Base-by-base conservation (phyloP, 139 green algal genomes). In the Micractinium sp. region DNA sequence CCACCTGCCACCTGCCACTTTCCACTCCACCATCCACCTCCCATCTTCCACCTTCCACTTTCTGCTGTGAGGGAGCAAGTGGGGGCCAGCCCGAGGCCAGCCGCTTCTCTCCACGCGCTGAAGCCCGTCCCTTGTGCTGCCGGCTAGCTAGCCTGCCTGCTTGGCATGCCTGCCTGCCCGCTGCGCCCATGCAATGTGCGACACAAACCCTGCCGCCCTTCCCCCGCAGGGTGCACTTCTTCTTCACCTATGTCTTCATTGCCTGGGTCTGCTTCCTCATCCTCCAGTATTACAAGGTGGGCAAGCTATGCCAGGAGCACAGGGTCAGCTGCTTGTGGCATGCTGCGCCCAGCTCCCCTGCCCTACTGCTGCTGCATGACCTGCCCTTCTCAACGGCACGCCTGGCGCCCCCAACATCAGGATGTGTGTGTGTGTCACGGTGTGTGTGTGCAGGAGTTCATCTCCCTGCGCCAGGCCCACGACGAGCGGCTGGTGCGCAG, bases 181-280 rank as follows among this genome's bases (percentile, higher is more conserved):
- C 38, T 38, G 2, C 0, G 0, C 3, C n/a, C 0, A 0, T 12
- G n/a, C 47, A 56, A 56, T 5, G 47, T 56, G 47, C 9, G 47
- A 9, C 47, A 5, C 47, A 56, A n/a, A 16, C 47, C 47, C 47
- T 56, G 47, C 47, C 47, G 9, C 47, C 47, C 29, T 60, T 13
- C 1, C 29, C 29, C 20, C 27, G 85, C 85, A 82, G 71, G 85
- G 14, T 82, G 20, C 85, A 71, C 41, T 81, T 88, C 23, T 27
- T 61, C 16, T 88, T 82, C 47, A 82, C 71, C 71, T 88, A 75
- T 47, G 25, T 73, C 29, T 73, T 74, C 85, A 82, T 88, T 1
- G 85, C 14, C 18, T 88, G 85, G 85, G 85, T 88, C 25, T 88
- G 85, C 71, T 82, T 77, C 69, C 85, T 88, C 27, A 31, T 88